Base-by-base conservation (phyloP, 1,284 basidiomycete species). In the Coniophora puteana region DNA sequence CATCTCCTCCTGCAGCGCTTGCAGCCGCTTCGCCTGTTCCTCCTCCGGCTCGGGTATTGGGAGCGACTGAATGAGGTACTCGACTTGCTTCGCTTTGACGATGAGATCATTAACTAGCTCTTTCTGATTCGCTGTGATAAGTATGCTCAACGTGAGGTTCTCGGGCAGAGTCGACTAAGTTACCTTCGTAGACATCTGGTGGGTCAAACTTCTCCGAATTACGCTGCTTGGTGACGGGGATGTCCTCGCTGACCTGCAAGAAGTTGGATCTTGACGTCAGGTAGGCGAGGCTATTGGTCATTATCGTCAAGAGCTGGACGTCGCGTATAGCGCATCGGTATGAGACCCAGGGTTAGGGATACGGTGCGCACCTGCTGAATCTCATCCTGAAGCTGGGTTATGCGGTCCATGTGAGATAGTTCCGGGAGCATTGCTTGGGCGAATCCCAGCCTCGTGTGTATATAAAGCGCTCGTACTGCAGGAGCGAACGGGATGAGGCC, bases 341-440 rank as follows among this genome's bases (percentile, higher is more conserved):
- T 20, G 20, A 8, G 18, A 30, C 17, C 14, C 12, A 4, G 18
- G 28, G 3, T 8, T 8, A 35, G 21, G 18, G 22, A 37, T 13
- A 29, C 27, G n/a, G 36, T 29, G 53, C 69, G 39, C 46, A 82
- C 84, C 68, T 84, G 79, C 66, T 89, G 87, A 47, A 89, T 87
- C 64, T 87, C 87, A 76, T 89, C 85, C 69, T 89, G 86, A 49
- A 90, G 78, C 62, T 90, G 88, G 23, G 88, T 89, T 61, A 90
- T 87, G 65, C 86, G 80, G 71, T 90, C 87, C 87, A 90, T 90
- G 70, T 84, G 79, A 61, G 84, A 80, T 60, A 88, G 66, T 79
- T 89, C 85, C 74, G 86, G 81, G 72, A 88, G 85, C 85, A 89
- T 88, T 71, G 68, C 83, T n/a, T n/a, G n/a, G n/a, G n/a, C n/a